Conservation (phyloP, 2,329 filamentous ascomycete genomes). For the Hawksworthiomyces lignivorus region DNA sequence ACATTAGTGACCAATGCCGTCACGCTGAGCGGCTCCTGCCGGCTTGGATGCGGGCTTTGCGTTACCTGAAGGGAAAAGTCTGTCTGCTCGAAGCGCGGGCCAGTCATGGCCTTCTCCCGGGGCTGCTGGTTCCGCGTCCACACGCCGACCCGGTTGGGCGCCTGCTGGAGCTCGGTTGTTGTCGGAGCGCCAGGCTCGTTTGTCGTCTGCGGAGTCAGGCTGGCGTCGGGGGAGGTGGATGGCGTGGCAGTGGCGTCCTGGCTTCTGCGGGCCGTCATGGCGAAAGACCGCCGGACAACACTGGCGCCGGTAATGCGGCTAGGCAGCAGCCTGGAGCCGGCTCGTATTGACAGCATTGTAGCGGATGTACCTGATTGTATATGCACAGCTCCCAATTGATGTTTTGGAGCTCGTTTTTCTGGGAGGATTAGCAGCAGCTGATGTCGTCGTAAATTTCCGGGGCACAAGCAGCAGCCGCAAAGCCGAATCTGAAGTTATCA, state of each 20-base stretch:
- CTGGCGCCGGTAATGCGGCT: slow-evolving; percentile 25
- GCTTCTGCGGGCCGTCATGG: slow-evolving; percentile 38
- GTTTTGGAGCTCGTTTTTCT: no score
- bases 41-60: slow-evolving; percentile 20
- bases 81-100: slow-evolving; percentile 94
- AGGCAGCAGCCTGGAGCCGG: slow-evolving; percentile 32
- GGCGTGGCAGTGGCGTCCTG: slow-evolving; percentile 33
- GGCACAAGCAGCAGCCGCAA: not conserved
- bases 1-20: not conserved
- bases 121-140: slow-evolving; percentile 87
- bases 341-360: slow-evolving; percentile 40
- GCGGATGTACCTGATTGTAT: no score
- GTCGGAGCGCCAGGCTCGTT: slow-evolving; percentile 19
- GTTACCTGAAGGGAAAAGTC: slow-evolving; percentile 83
- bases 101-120: slow-evolving; percentile 76
- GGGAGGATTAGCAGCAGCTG: not conserved
- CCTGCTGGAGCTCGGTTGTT: slow-evolving; percentile 49
- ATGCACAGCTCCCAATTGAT: no score
- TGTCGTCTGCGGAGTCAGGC: slow-evolving; percentile 33
- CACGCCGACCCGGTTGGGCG: slow-evolving; percentile 71
- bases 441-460: no score
- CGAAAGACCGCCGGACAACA: slow-evolving; percentile 36
- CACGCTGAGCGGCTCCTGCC: no score
- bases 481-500: slow-evolving; percentile 2
- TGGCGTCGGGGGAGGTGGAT: slow-evolving; percentile 30